phyloP scores from a whole-genome alignment of 129 eudicot genomes.

The Artemisia tridentata region DNA sequence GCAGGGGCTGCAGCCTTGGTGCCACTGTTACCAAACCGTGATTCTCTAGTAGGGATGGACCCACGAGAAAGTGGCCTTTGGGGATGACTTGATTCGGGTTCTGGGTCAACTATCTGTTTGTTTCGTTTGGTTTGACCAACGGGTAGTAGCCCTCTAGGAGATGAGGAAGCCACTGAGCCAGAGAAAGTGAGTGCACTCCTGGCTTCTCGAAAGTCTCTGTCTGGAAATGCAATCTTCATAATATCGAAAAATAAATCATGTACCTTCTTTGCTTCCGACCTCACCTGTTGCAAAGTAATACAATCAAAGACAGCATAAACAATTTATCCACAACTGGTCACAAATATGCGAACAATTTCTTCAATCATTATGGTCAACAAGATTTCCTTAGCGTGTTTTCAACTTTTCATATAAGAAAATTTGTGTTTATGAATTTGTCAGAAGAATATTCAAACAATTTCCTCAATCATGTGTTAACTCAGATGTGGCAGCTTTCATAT shows the following conservation, averaged over 20 bases:
- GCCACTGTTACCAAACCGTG: conserved; percentile 52
- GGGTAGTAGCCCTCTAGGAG: conserved; percentile 48
- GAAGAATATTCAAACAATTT: neutral
- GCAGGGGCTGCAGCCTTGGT: conserved; percentile 33
- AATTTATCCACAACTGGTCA: neutral
- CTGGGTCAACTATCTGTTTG: conserved; percentile 48
- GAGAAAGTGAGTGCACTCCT: conserved; percentile 66
- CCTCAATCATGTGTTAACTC: neutral
- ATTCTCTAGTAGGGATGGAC: conserved; percentile 44
- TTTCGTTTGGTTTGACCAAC: conserved; percentile 51
- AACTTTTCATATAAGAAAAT: neutral
- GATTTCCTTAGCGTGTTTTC: too few species aligned
- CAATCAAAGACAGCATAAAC: neutral
- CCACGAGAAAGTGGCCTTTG: conserved; percentile 56
- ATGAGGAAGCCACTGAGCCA: conserved; percentile 40
- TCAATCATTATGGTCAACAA: neutral
- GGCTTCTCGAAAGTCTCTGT: conserved; percentile 83
- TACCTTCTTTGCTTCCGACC: conserved; percentile 87
- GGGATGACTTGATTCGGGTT: conserved; percentile 39
- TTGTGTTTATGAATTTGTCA: neutral
- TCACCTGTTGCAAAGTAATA: conserved; percentile 50
- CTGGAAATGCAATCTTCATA: conserved; percentile 65
- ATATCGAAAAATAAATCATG: conserved; percentile 89
- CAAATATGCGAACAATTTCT: neutral
- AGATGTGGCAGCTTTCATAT: neutral